A percentile compares a stretch with the other conserved stretches of the same genome.
phyloP scores from a whole-genome alignment of 441 rosid species.

The Monsonia emarginata region DNA sequence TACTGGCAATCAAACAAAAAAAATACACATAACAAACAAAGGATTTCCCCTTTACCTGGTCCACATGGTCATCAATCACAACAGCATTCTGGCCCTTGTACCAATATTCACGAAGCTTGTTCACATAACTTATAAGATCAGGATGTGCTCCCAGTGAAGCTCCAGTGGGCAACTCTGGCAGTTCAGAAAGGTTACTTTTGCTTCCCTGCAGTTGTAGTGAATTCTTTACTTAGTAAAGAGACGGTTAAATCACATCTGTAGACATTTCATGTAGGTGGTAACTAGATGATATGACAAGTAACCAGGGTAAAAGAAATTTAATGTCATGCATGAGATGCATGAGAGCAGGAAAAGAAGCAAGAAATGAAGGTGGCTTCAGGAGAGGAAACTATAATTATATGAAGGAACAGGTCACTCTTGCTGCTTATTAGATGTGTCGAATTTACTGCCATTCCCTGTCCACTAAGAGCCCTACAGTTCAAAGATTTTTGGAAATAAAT shows the following conservation, averaged over 20 bases:
- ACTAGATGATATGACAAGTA: background rate
- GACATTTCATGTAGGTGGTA: background rate
- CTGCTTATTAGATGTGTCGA: background rate
- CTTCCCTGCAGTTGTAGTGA: background rate
- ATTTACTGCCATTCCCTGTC: background rate
- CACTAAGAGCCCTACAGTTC: background rate
- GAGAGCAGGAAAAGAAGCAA: background rate
- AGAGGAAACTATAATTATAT: background rate
- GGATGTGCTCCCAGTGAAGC: constrained; percentile 14
- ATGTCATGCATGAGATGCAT: background rate
- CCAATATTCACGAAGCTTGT: constrained; percentile 29
- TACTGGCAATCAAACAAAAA: background rate
- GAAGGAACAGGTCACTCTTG: too few species aligned
- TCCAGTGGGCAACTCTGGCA: constrained; percentile 22
- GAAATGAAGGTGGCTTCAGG: background rate
- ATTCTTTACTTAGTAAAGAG: background rate
- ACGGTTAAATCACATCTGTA: background rate
- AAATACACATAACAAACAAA: background rate
- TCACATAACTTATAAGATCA: constrained; percentile 21
- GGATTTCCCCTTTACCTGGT: background rate
- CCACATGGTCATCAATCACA: constrained; percentile 38
- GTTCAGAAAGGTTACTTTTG: background rate
- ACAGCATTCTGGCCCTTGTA: constrained; percentile 29
- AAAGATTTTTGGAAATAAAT: background rate
- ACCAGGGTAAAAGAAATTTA: background rate